Conservation (phyloP, 106 monocot species). For the Posidonia australis region DNA sequence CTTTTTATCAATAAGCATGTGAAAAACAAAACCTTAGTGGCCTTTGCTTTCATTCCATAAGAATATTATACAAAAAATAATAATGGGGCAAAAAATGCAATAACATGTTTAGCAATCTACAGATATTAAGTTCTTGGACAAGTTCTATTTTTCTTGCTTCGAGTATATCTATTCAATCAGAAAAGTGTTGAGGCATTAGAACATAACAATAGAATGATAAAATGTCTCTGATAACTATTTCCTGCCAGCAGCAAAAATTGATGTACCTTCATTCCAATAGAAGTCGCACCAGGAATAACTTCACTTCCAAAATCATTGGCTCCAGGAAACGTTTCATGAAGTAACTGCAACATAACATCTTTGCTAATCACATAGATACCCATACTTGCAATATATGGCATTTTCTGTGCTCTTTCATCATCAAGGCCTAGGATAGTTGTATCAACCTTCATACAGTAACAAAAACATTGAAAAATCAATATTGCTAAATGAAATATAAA, state of each 20-base stretch:
- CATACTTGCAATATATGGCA: constrained; percentile 98
- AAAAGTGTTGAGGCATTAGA: no score
- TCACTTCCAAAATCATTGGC: constrained; percentile 99
- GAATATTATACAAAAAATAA: no score
- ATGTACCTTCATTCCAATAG: constrained; percentile 75
- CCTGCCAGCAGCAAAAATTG: background rate
- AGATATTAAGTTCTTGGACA: no score
- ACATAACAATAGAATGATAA: background rate
- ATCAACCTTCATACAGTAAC: constrained; percentile 1
- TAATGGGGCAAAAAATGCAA: no score
- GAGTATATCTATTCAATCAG: no score
- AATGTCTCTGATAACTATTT: background rate
- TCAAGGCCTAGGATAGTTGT: background rate
- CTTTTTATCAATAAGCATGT: no score
- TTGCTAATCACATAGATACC: constrained; percentile 97
- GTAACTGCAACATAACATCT: constrained; percentile 74
- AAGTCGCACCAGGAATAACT: constrained; percentile 93
- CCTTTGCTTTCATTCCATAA: no score
- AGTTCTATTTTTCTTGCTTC: no score
- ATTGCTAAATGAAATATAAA: background rate
- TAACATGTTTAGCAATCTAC: no score
- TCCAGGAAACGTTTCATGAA: constrained; percentile 65
- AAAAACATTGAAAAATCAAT: background rate
- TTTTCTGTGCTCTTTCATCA: constrained; percentile 50
- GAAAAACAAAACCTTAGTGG: no score